phyloP scores from a whole-genome alignment of 2,329 filamentous ascomycete genomes.

The Alternaria ethzedia region DNA sequence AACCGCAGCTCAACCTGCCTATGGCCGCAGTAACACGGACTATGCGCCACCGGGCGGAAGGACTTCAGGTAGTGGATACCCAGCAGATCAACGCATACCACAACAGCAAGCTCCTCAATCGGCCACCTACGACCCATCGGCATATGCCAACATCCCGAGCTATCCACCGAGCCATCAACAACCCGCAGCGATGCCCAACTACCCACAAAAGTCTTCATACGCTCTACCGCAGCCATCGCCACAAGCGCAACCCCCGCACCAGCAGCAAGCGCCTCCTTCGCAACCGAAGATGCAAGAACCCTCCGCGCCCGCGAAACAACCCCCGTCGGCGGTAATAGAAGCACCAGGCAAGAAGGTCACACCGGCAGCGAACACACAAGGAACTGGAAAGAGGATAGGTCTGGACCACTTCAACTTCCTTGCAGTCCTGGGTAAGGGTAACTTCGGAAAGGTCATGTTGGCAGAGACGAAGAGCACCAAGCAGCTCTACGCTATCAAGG shows the following conservation, averaged over 20 bases:
- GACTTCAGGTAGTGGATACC: slow-evolving; percentile 43
- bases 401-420: slow-evolving; percentile 99
- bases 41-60: slow-evolving; percentile 43
- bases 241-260: slow-evolving; percentile 57
- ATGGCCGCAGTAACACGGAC: slow-evolving; percentile 55
- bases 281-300: slow-evolving; percentile 43
- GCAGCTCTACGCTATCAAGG: slow-evolving; percentile 96
- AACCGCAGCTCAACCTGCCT: slow-evolving; percentile 48
- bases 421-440: slow-evolving; percentile 96
- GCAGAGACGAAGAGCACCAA: slow-evolving; percentile 93
- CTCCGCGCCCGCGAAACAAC: slow-evolving; percentile 40
- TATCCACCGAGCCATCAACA: slow-evolving; percentile 45
- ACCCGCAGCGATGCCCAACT: slow-evolving; percentile 34
- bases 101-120: slow-evolving; percentile 56
- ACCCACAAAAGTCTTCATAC: slow-evolving; percentile 46
- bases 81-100: slow-evolving; percentile 49
- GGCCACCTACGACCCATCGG: slow-evolving; percentile 77
- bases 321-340: slow-evolving; percentile 41
- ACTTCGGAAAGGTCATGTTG: slow-evolving; percentile 99
- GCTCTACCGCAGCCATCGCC: slow-evolving; percentile 52
- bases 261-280: slow-evolving; percentile 57
- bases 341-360: slow-evolving; percentile 62
- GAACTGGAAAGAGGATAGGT: slow-evolving; percentile 84
- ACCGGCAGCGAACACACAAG: slow-evolving; percentile 70
- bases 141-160: slow-evolving; percentile 65